Conservation (phyloP, 352 stramenopile genomes). For the Globisporangium echinulatum region DNA sequence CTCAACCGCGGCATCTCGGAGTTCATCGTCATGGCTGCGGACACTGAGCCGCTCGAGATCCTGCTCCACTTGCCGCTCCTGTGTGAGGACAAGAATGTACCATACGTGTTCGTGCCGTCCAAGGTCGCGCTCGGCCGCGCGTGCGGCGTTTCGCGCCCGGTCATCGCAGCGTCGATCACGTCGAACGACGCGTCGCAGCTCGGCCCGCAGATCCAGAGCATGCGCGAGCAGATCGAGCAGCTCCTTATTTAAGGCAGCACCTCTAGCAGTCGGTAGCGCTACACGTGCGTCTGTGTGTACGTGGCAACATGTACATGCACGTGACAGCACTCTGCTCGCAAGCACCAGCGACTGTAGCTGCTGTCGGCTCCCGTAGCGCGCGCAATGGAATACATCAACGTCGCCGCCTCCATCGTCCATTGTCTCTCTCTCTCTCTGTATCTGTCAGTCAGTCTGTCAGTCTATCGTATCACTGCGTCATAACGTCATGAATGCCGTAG, state of each 20-base stretch:
- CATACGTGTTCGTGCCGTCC: conserved; percentile 91
- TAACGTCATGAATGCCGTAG: neutral
- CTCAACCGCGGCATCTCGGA: conserved; percentile 99
- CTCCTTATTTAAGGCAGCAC: conserved; percentile 95
- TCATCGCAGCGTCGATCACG: conserved; percentile 98
- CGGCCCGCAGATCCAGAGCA: conserved; percentile 97
- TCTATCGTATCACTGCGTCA: neutral
- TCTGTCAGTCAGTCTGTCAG: neutral
- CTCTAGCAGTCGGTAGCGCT: no score
- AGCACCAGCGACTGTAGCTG: no score
- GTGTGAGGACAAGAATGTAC: conserved; percentile 98
- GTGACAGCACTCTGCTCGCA: neutral
- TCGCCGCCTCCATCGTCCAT: no score
- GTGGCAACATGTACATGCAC: no score
- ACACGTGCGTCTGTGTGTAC: no score
- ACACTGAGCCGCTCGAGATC: conserved; percentile 99
- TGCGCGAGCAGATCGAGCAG: conserved; percentile 99
- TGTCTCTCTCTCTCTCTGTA: no score
- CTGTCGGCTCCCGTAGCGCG: no score
- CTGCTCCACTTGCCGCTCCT: conserved; percentile 98
- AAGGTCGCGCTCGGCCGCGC: conserved; percentile 98
- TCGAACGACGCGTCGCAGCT: conserved; percentile 99
- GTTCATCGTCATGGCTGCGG: conserved; percentile 99
- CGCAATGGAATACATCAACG: no score
- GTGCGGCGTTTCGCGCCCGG: conserved; percentile 98